A percentile compares a stretch with the other conserved stretches of the same genome.
These are phyloP conservation scores for Ceratobasidium theobromae DNA, from an alignment of 1,284 basidiomycete genomes.

Conservation along the genomic window DNA sequence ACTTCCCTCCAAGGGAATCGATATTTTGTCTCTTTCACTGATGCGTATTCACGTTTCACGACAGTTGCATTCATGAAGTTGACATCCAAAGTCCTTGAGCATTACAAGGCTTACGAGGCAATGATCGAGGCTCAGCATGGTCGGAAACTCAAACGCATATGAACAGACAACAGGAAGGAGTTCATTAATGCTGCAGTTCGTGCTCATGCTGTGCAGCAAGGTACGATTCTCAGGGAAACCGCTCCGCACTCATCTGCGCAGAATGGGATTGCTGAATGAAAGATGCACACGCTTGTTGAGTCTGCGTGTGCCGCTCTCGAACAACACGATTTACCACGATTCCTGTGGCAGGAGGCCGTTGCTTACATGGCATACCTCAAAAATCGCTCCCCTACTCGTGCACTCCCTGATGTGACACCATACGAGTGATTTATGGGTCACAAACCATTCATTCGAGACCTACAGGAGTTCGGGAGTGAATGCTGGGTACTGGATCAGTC, in stretches of 20 bases:
- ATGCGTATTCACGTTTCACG: conserved; percentile 37
- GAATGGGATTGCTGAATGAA: conserved; percentile 28
- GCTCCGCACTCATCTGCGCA: conserved; percentile 3
- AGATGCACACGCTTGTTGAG: conserved; percentile 21
- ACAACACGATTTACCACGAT: not conserved
- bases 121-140: conserved; percentile 38
- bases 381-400: not conserved
- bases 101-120: conserved; percentile 38
- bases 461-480: conserved; percentile 3
- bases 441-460: no score
- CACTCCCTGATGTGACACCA: no score
- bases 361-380: not conserved
- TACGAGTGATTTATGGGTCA: no score
- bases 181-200: conserved; percentile 35
- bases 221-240: conserved; percentile 33
- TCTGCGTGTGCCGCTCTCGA: not conserved
- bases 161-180: conserved; percentile 38
- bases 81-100: conserved; percentile 38
- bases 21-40: conserved; percentile 42
- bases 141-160: conserved; percentile 31
- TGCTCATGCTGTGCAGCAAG: conserved; percentile 17
- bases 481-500: not conserved
- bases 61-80: conserved; percentile 28
- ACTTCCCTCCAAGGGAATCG: conserved; percentile 38
- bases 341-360: conserved; percentile 22